These are phyloP conservation scores for Metarhizium humberi DNA, from an alignment of 2,329 filamentous ascomycete species.

Conservation along the genomic window DNA sequence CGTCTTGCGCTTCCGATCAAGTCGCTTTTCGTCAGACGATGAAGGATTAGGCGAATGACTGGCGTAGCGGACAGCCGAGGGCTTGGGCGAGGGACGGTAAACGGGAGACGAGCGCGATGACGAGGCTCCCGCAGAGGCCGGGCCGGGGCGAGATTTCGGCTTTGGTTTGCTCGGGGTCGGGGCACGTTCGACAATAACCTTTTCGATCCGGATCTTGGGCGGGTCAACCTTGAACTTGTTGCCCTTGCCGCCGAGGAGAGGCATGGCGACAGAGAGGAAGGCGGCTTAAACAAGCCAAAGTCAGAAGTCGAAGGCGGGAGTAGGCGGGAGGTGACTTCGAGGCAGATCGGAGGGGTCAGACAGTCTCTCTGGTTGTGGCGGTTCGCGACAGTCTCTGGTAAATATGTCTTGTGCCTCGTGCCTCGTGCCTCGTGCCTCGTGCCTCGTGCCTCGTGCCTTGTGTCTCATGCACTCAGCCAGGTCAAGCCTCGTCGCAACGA, in stretches of 20 bases:
- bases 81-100: slow-evolving; percentile 31
- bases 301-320: background rate
- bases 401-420: background rate
- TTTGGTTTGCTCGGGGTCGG: slow-evolving; percentile 27
- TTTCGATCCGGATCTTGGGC: slow-evolving; percentile 42
- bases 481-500: background rate
- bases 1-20: slow-evolving; percentile 41
- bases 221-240: slow-evolving; percentile 43
- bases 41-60: slow-evolving; percentile 34
- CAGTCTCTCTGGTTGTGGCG: background rate
- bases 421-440: background rate
- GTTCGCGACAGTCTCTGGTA: background rate
- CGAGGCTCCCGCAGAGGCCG: slow-evolving; percentile 10
- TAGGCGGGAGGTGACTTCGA: background rate
- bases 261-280: slow-evolving; percentile 16
- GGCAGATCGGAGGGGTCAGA: background rate
- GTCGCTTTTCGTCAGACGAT: slow-evolving; percentile 26
- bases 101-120: slow-evolving; percentile 24
- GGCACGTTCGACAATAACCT: slow-evolving; percentile 34
- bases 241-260: slow-evolving; percentile 31
- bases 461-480: background rate
- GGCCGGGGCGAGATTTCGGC: slow-evolving; percentile 20
- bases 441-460: background rate
- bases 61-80: slow-evolving; percentile 24
- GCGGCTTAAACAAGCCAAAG: background rate